Evolutionary conservation across 768 basidiomycete genomes (phyloP).

Genomic region (Tylopilus felleus): DNA sequence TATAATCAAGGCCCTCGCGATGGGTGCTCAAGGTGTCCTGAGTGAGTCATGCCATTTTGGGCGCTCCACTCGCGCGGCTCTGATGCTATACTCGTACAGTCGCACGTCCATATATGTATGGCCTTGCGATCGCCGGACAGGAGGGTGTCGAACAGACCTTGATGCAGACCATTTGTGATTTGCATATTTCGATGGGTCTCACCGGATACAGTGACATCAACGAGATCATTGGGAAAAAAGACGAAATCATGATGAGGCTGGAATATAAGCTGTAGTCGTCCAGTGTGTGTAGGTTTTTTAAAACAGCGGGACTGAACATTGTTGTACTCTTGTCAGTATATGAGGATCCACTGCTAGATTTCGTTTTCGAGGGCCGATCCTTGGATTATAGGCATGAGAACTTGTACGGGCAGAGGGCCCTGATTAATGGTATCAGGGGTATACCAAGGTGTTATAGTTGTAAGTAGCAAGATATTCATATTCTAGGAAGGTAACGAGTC

Average conservation of each 20-base stretch:
- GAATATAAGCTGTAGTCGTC: conserved; percentile 16
- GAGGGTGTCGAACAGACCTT: conserved; percentile 75
- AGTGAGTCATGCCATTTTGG: conserved; percentile 41
- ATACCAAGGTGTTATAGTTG: too few species aligned
- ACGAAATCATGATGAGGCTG: conserved; percentile 24
- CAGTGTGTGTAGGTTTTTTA: not conserved
- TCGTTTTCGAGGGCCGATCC: too few species aligned
- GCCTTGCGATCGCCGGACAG: conserved; percentile 65
- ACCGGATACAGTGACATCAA: conserved; percentile 53
- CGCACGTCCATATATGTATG: conserved; percentile 74
- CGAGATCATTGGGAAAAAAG: conserved; percentile 59
- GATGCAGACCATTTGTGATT: conserved; percentile 61
- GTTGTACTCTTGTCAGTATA: too few species aligned
- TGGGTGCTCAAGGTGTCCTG: conserved; percentile 81
- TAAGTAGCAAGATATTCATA: too few species aligned
- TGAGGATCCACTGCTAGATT: too few species aligned
- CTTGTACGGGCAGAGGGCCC: too few species aligned
- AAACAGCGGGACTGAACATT: too few species aligned
- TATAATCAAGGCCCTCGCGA: conserved; percentile 78
- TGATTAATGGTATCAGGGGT: too few species aligned
- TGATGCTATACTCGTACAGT: conserved; percentile 38
- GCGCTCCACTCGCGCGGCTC: not conserved
- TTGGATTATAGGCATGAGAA: too few species aligned
- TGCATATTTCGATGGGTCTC: conserved; percentile 62
- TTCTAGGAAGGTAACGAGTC: conserved; percentile 18